Percentiles rank a stretch among this genome's conserved stretches.
Evolutionary conservation across 2,329 filamentous ascomycete species (phyloP).

Genomic region (Aspergillus udagawae): DNA sequence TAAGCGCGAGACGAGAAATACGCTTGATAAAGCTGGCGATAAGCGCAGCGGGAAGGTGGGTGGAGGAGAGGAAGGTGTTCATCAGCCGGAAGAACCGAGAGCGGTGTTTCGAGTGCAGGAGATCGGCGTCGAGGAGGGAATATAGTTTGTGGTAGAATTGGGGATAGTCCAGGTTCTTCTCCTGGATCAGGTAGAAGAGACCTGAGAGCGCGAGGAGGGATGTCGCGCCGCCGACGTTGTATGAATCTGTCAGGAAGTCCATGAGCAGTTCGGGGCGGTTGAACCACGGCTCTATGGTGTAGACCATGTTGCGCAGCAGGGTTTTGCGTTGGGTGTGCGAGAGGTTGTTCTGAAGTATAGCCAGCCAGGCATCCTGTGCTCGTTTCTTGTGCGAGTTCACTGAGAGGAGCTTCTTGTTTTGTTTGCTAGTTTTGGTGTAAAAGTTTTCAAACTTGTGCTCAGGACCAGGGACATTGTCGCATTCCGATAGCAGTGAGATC

Average conservation of each 20-base stretch:
- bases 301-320: slow-evolving; percentile 70
- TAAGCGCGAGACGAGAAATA: slow-evolving; percentile 77
- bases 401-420: slow-evolving; percentile 65
- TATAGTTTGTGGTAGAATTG: slow-evolving; percentile 93
- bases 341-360: slow-evolving; percentile 63
- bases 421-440: slow-evolving; percentile 51
- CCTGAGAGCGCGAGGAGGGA: slow-evolving; percentile 86
- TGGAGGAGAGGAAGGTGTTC: slow-evolving; percentile 84
- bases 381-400: slow-evolving; percentile 69
- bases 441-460: slow-evolving; percentile 35
- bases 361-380: slow-evolving; percentile 83
- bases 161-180: slow-evolving; percentile 93
- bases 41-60: slow-evolving; percentile 83
- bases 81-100: slow-evolving; percentile 89
- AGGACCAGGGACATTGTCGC: slow-evolving; percentile 64
- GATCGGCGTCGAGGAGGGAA: slow-evolving; percentile 77
- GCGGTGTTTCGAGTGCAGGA: slow-evolving; percentile 90
- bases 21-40: slow-evolving; percentile 96
- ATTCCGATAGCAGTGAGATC: slow-evolving; percentile 39
- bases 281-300: slow-evolving; percentile 84
- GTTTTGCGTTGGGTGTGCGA: slow-evolving; percentile 72
- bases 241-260: slow-evolving; percentile 95
- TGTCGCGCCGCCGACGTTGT: slow-evolving; percentile 78
- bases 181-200: slow-evolving; percentile 89
- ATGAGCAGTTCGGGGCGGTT: slow-evolving; percentile 81